phyloP scores from a whole-genome alignment of 2,329 filamentous ascomycete genomes.

The Shiraia sp. region DNA sequence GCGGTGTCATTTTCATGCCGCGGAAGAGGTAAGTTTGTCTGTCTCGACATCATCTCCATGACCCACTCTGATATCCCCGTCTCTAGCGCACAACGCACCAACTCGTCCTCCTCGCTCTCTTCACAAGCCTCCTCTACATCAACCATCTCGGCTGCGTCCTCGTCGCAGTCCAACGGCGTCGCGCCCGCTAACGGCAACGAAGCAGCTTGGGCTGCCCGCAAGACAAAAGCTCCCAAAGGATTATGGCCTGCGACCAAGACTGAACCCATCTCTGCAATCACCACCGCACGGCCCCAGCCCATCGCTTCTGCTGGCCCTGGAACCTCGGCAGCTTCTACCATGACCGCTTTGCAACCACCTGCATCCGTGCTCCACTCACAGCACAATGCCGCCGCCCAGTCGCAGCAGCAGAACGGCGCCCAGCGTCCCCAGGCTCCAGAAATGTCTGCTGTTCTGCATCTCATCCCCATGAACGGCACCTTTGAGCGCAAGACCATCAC shows the following conservation, averaged over 20 bases:
- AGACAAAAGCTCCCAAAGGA: constrained; percentile 56
- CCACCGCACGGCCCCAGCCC: constrained; percentile 64
- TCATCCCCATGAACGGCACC: constrained; percentile 90
- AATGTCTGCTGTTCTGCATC: constrained; percentile 77
- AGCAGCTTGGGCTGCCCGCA: constrained; percentile 49
- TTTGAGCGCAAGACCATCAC: constrained; percentile 97
- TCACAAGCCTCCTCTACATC: constrained; percentile 66
- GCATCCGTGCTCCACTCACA: constrained; percentile 69
- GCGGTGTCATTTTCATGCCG: constrained; percentile 79
- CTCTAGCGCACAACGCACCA: constrained; percentile 71
- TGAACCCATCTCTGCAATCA: constrained; percentile 66
- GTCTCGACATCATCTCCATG: no score
- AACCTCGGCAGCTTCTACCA: constrained; percentile 62
- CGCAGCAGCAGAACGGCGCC: constrained; percentile 62
- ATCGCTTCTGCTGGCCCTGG: constrained; percentile 63
- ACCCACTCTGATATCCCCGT: constrained; percentile 26
- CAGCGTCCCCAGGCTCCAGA: constrained; percentile 54
- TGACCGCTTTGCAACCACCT: constrained; percentile 66
- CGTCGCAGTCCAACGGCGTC: constrained; percentile 66
- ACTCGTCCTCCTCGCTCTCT: constrained; percentile 83
- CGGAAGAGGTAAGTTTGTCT: constrained; percentile 61
- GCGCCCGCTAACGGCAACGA: constrained; percentile 40
- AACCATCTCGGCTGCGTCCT: constrained; percentile 65
- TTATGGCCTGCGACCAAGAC: constrained; percentile 69
- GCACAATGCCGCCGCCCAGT: constrained; percentile 64